Evolutionary conservation across 2,329 filamentous ascomycete genomes (phyloP), one percentile per base, ranked within the genome.

Genomic region (Rhytidhysteron rufulum): DNA sequence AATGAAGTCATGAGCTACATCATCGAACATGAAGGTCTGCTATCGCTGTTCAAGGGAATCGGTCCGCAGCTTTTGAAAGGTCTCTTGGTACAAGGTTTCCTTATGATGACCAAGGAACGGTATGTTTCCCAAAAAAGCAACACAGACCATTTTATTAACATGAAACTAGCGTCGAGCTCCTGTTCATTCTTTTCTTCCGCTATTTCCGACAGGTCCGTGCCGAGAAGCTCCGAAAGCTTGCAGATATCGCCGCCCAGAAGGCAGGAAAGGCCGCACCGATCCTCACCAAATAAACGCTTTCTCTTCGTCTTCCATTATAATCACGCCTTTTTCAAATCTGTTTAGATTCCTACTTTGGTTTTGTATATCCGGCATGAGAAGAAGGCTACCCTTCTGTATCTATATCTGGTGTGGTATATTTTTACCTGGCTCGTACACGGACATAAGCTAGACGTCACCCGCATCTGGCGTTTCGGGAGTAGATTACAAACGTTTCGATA

Each of bases 101-200:
- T 98, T 29, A 98, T 98, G 93, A 98, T 96, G 89, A 93, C 89
- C 34, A 98, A 98, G 71, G 93, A 98, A 70, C 80, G 89, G 86
- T 89, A 75, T 51, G 74, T 31, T 11, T n/a, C n/a, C n/a, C n/a
- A n/a, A n/a, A n/a, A n/a, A n/a, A n/a, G n/a, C n/a, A n/a, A n/a
- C n/a, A n/a, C n/a, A n/a, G n/a, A n/a, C n/a, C n/a, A n/a, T n/a
- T n/a, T n/a, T n/a, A n/a, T n/a, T n/a, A n/a, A n/a, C n/a, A n/a
- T n/a, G n/a, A n/a, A n/a, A n/a, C n/a, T n/a, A n/a, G n/a, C n/a
- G 87, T 97, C 67, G 93, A 97, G 65, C 71, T 97, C 13, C 64
- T 89, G 32, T 97, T 96, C 62, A 74, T 97, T 47, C 71, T 95
- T 20, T 77, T 98, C 37, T 83, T 96, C 66, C 80, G 88, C 54